Evolutionary conservation across 805 yeast species (phyloP), one percentile per base, ranked within the genome.

Genomic region (Candida coquimbonensis): DNA sequence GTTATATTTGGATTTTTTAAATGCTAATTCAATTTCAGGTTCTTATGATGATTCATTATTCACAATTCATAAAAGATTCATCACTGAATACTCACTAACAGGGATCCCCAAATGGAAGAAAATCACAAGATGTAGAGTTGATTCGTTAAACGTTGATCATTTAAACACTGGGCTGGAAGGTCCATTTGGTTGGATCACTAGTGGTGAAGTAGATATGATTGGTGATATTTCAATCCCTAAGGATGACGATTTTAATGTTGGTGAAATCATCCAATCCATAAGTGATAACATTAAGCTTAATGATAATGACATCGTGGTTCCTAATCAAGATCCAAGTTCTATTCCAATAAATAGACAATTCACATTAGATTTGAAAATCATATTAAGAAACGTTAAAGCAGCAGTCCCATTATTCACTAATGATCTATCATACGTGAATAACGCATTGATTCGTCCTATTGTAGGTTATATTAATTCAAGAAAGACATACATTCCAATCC

Each of bases 121-220:
- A 46, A 77, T 85, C 12, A 87, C 91, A 2, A 72, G 96, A 38
- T 72, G 88, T 50, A 69, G 98, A 42, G 83, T 90, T 34, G 98
- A 93, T 60, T 81, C 88, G 27, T 75, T 93, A 45, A 82, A 80
- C 58, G 76, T 93, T 35, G 96, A 91, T 54, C 98, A 93, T 64
- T 66, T 93, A 47, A 93, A 93, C 60, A 78, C 87, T 1, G 98
- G 97, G 0, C 75, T 87, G 47, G 81, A 81, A 45, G 99, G 99
- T 0, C 96, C 98, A 12, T 88, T 93, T 64, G 97, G 98, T 7
- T 93, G 99, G 99, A 91, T 93, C 46, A 80, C 87, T 7, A 75
- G 78, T 50, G 99, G 99, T 13, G 80, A 80, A 43, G 98, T 91
- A 21, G 97, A 93, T 63, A 83, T 93, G 81, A 68, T 87, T 51